Evolutionary conservation across 2,329 filamentous ascomycete species (phyloP).

Genomic region (Clarireedia sp.): DNA sequence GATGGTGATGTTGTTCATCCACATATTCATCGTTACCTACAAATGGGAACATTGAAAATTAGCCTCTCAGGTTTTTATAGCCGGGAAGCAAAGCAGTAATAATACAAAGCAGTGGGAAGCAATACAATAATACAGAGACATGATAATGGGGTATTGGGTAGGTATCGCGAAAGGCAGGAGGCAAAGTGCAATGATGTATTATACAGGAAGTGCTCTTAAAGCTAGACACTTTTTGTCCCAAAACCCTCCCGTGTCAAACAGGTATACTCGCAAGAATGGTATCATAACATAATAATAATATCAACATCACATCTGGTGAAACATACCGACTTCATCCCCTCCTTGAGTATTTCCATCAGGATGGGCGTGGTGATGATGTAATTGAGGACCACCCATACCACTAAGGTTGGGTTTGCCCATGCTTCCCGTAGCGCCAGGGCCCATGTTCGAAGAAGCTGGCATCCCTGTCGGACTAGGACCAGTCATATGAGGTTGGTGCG

Average conservation of each 20-base stretch:
- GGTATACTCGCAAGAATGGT: conserved; percentile 26
- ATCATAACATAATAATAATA: conserved; percentile 29
- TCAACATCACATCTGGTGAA: conserved; percentile 62
- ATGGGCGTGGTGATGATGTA: conserved; percentile 67
- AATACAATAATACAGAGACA: conserved; percentile 25
- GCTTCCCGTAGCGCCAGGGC: conserved; percentile 41
- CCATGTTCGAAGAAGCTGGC: conserved; percentile 55
- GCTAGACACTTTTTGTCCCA: conserved; percentile 16
- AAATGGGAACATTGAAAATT: conserved; percentile 24
- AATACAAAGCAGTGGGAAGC: conserved; percentile 12
- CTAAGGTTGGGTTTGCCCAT: conserved; percentile 60
- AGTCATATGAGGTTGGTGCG: conserved; percentile 53
- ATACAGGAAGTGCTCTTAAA: conserved; percentile 29
- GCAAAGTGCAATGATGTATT: conserved; percentile 30
- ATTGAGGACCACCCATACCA: conserved; percentile 53
- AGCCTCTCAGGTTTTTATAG: conserved; percentile 26
- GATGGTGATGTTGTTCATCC: conserved; percentile 59
- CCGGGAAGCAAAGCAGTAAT: conserved; percentile 21
- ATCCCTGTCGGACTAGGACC: conserved; percentile 60
- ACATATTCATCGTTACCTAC: conserved; percentile 55
- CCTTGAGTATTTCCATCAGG: conserved; percentile 58
- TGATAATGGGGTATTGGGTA: conserved; percentile 22
- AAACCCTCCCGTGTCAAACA: conserved; percentile 16
- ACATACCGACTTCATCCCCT: conserved; percentile 92
- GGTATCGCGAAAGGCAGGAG: conserved; percentile 23